Evolutionary conservation across 805 yeast genomes (phyloP).

Genomic region (Pichia pseudocactophila): DNA sequence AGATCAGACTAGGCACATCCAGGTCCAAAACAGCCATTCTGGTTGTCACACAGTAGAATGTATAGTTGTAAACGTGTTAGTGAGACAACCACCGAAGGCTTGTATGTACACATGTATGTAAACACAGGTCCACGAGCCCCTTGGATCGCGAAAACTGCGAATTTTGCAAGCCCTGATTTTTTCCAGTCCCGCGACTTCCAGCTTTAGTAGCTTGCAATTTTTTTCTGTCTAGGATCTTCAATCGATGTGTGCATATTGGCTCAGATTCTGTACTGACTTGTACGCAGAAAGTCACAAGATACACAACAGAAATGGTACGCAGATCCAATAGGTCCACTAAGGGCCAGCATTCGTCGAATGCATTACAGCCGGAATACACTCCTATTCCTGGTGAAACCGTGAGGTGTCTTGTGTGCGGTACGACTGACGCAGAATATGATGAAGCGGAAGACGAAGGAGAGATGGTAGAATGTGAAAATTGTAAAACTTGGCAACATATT

Average conservation of each 20-base stretch:
- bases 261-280: background rate
- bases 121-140: no score
- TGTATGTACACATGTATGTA: no score
- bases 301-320: background rate
- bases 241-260: background rate
- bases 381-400: slow-evolving; percentile 24
- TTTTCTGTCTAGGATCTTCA: no score
- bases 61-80: background rate
- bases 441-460: slow-evolving; percentile 40
- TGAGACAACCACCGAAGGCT: no score
- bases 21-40: slow-evolving; percentile 33
- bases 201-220: no score
- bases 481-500: slow-evolving; percentile 68
- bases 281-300: background rate
- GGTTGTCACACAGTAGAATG: background rate
- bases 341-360: background rate
- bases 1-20: slow-evolving; percentile 65
- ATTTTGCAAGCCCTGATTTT: no score
- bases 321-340: background rate
- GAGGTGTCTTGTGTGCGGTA: slow-evolving; percentile 54
- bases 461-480: slow-evolving; percentile 53
- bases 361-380: slow-evolving; percentile 1
- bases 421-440: slow-evolving; percentile 48
- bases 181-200: no score
- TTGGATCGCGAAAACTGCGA: no score